Evolutionary conservation across 345 rosid genomes (phyloP), one percentile per base, ranked within the genome.

Genomic region (Dimocarpus longan): DNA sequence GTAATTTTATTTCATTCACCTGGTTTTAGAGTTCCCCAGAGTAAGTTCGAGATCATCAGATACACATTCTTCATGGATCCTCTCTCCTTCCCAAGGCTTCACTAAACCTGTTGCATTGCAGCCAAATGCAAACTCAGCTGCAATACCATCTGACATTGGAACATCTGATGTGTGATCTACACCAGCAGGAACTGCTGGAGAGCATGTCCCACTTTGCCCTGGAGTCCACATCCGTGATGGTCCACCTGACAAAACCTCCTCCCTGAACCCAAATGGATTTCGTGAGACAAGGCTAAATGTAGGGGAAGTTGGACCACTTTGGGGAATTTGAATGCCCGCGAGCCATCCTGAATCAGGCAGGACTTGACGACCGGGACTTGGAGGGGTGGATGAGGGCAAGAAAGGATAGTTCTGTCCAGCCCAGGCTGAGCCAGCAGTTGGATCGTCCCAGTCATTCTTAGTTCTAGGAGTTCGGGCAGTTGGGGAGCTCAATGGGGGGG

Each of bases 31-130:
- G 88, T 82, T 93, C 79, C 99, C 99, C 42, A 96, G 98, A 8
- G 98, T 96, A 80, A 96, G 99, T 78, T 94, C 98, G 64, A 96
- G 97, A 88, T 96, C 99, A 82, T 96, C 98, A 1, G 95, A 86
- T 71, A 88, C 93, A 71, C 89, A 93, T 83, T 90, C 99, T 76
- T 93, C 99, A 42, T 96, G 99, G 68, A 96, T 96, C 84, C 96
- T 90, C 85, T 96, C 99, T 66, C 99, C 99, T 90, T 96, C 98
- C 99, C 99, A 96, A 24, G 99, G 95, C 85, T 96, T 96, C 75
- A 96, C 98, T 66, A 96, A 76, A 69, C 98, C 97, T 13, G 83
- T 73, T 10, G 80, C 66, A 18, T 89, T 86, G 74, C 95, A 82
- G 32, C 98, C 97, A 79, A 96, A 96, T 5, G 98, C 99, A 86